Conservation (phyloP, 441 rosid species). For the Pelargonium cotyledonis region DNA sequence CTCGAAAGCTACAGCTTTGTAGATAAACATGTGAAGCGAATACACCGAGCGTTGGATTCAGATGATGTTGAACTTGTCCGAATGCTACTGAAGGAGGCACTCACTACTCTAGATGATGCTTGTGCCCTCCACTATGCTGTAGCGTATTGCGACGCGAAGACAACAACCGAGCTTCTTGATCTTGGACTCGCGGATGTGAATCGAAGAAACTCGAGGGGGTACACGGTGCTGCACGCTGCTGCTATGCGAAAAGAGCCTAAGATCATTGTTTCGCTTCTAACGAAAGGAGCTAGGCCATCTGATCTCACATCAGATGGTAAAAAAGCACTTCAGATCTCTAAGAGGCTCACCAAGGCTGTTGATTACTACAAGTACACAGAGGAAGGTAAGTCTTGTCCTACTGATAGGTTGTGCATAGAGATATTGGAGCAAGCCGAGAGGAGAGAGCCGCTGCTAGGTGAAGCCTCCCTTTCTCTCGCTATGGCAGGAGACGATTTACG, state of each 20-base stretch:
- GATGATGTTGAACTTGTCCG: conserved; percentile 84
- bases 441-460: conserved; percentile 50
- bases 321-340: conserved; percentile 65
- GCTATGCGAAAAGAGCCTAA: conserved; percentile 78
- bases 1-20: conserved; percentile 29
- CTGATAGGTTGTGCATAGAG: conserved; percentile 69
- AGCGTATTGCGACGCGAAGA: conserved; percentile 68
- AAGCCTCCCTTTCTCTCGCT: conserved; percentile 54
- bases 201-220: conserved; percentile 51
- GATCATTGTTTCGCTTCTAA: conserved; percentile 60
- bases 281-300: conserved; percentile 64
- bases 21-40: conserved; percentile 54
- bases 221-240: conserved; percentile 74
- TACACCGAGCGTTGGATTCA: conserved; percentile 71
- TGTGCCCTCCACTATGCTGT: conserved; percentile 83
- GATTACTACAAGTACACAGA: conserved; percentile 45
- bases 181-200: conserved; percentile 74
- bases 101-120: conserved; percentile 58
- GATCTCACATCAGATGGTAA: conserved; percentile 66
- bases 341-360: conserved; percentile 51
- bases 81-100: conserved; percentile 61
- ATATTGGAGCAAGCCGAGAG: conserved; percentile 64
- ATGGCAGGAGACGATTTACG: conserved; percentile 65
- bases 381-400: conserved; percentile 54
- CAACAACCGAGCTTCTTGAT: conserved; percentile 61